Base-by-base conservation (phyloP, 1,139 yeast species). In the Sugiyamaella novakii region DNA sequence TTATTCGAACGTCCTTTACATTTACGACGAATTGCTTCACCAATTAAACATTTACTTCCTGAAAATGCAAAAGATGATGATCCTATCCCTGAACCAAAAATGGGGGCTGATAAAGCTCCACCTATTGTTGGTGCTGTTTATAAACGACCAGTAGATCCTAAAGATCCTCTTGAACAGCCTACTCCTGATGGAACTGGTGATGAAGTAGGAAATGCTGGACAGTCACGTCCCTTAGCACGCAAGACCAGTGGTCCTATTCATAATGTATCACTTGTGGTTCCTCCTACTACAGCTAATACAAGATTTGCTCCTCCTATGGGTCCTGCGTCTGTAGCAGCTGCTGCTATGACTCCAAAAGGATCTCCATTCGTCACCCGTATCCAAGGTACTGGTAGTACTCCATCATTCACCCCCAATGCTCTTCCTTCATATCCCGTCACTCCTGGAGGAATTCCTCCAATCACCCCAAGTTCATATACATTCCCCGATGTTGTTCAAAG, bases 71-170 rank as follows among this genome's bases (percentile, higher is more conserved):
- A 80, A 22, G 76, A 80, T 4, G 77, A 78, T 24, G 89, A 86
- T 75, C 83, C 86, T 14, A 78, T 87, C 29, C 95, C 96, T 1
- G 88, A 83, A 52, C 94, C 97, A 1, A 78, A 82, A 1, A 83
- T 83, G 60, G 94, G 95, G 8, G 81, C 77, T 19, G 79, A 87
- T 45, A 83, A 85, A 62, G 95, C 96, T 0, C 98, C 98, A 10
- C 98, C 99, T 4, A 68, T 88, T 33, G 80, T 86, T 29, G 99
- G 99, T 22, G 94, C 87, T 34, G 96, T 91, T 5, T 92, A 86
- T 64, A 69, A 83, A 54, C 79, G 94, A 51, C 86, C 87, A 1
- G 80, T 83, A 34, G 81, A 83, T 56, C 81, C 81, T 33, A 82
- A 82, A 50, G 96, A 88, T 63, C 81, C 64, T 72, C 84, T 50